phyloP scores from a whole-genome alignment of 306 rosid species.

The Trifolium subterraneum region DNA sequence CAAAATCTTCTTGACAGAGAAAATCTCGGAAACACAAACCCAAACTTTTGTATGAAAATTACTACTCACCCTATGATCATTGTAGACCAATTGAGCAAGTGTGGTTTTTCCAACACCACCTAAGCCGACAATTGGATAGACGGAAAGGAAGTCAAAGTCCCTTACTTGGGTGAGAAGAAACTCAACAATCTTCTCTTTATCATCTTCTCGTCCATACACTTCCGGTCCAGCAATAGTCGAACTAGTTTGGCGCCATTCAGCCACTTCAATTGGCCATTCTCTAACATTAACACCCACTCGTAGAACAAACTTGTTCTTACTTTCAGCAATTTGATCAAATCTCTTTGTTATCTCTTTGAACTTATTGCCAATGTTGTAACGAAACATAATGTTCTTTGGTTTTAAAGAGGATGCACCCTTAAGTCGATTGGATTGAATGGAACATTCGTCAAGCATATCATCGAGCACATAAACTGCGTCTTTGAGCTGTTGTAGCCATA shows the following conservation, averaged over 20 bases:
- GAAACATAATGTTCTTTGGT: conserved; percentile 4
- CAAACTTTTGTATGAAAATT: not conserved
- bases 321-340: not conserved
- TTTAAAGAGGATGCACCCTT: not conserved
- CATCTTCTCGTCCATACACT: not conserved
- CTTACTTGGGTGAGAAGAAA: not conserved
- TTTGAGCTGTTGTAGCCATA: not conserved
- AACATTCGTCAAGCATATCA: conserved; percentile 11
- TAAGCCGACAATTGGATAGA: conserved; percentile 12
- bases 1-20: not conserved
- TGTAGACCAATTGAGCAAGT: conserved; percentile 6
- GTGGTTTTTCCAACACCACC: conserved; percentile 15
- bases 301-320: not conserved
- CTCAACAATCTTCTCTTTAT: conserved; percentile 8
- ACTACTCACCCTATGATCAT: not conserved
- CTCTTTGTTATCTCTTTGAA: not conserved
- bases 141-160: not conserved
- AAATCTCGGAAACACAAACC: not conserved
- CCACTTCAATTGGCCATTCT: not conserved
- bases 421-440: not conserved
- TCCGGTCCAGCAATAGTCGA: not conserved
- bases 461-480: not conserved
- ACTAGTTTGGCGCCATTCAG: not conserved
- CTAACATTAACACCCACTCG: not conserved
- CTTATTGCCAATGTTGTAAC: not conserved